These are phyloP conservation scores for Clausena lansium DNA, from an alignment of 345 rosid genomes.

Conservation along the genomic window DNA sequence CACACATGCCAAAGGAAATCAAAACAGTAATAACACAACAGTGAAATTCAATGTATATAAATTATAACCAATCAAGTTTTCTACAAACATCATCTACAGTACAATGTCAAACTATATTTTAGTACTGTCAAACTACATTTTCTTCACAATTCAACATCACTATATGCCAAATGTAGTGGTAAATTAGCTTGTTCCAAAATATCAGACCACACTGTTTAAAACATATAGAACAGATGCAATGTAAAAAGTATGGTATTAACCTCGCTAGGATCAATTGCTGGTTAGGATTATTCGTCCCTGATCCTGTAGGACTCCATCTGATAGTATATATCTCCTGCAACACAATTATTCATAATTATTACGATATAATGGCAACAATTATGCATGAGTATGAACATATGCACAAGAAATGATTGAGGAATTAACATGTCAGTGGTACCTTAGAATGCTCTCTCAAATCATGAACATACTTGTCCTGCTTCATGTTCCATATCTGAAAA, in stretches of 20 bases:
- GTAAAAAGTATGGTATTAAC: conserved; percentile 28
- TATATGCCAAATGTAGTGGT: background rate
- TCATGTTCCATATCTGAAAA: conserved; percentile 79
- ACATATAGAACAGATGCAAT: background rate
- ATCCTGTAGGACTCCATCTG: conserved; percentile 97
- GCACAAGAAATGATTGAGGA: background rate
- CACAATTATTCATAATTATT: background rate
- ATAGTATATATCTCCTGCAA: conserved; percentile 86
- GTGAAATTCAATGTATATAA: background rate
- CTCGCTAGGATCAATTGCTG: conserved; percentile 84
- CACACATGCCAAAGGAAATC: too few relatives aligned
- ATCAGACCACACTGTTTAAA: background rate
- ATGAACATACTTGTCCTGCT: conserved; percentile 73
- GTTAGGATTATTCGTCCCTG: conserved; percentile 92
- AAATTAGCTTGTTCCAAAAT: background rate
- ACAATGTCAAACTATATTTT: background rate
- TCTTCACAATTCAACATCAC: background rate
- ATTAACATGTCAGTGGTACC: conserved; percentile 29
- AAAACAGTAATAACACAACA: background rate
- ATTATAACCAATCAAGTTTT: background rate
- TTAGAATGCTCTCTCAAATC: conserved; percentile 81
- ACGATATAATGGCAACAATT: background rate
- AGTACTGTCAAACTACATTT: background rate
- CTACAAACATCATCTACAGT: background rate
- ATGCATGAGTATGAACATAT: background rate